phyloP scores from a whole-genome alignment of 306 rosid species.

The Quercus suber region DNA sequence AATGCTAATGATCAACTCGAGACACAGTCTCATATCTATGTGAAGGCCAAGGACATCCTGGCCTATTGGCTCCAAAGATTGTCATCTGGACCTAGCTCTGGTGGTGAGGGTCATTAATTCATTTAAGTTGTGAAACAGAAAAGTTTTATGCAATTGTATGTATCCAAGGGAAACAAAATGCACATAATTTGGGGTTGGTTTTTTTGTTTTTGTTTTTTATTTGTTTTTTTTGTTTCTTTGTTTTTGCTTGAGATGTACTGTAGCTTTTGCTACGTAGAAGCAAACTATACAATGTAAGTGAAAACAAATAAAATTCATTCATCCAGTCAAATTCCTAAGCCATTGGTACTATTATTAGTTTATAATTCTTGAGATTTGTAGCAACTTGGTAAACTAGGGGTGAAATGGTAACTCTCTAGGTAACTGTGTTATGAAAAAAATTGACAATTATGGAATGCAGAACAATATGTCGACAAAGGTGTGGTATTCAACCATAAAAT shows the following conservation, averaged over 20 bases:
- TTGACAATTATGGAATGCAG: too few relatives aligned
- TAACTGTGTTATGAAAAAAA: too few relatives aligned
- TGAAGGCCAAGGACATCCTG: constrained; percentile 21
- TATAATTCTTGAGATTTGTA: too few relatives aligned
- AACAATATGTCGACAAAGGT: too few relatives aligned
- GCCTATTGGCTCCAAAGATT: constrained; percentile 29
- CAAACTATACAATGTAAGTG: not conserved
- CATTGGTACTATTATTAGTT: not conserved
- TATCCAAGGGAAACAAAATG: not conserved
- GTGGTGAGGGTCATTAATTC: constrained; percentile 29
- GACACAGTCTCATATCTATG: constrained; percentile 9
- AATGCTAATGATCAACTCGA: constrained; percentile 18
- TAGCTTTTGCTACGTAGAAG: not conserved
- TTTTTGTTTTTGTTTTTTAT: not conserved
- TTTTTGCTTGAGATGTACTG: not conserved
- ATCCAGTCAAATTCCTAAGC: not conserved
- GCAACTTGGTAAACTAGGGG: too few relatives aligned
- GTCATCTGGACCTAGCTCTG: constrained; percentile 31
- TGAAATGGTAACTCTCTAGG: too few relatives aligned
- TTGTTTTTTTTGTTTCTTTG: not conserved
- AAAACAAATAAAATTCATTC: not conserved
- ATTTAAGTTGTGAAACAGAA: not conserved
- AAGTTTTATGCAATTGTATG: not conserved
- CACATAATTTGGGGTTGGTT: not conserved
- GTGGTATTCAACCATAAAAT: too few relatives aligned